Evolutionary conservation across 2,329 filamentous ascomycete genomes (phyloP), one percentile per base, ranked within the genome.

Genomic region (Catunica adiposa): DNA sequence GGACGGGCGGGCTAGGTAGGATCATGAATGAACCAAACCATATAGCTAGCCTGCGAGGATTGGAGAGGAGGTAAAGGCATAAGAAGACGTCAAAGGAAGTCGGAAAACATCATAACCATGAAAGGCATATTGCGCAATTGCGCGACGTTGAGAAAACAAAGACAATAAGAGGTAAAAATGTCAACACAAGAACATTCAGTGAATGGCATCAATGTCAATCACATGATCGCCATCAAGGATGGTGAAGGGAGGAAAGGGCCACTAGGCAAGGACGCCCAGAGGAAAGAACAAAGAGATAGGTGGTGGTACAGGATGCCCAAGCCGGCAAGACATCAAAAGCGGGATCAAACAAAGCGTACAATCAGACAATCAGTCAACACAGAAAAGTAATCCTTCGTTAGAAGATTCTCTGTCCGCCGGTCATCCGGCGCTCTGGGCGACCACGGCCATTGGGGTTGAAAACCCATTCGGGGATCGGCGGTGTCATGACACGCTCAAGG

Each of bases 381-480:
- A 25, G 26, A 22, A 15, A 20, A 20, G 3, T 14, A n/a, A 34
- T 11, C 25, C 25, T 44, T 40, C 29, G 8, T 55, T 48, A 58
- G 11, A 56, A 53, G 42, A 53, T 40, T 17, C 31, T 54, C 23
- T 37, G 50, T 14, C 34, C 26, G 26, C 47, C 26, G 37, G 46
- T 52, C 38, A 46, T 22, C 9, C 42, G 31, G 23, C 47, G 31
- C 29, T 44, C 53, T 25, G 52, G 15, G 22, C 53, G 31, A 26
- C 78, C 25, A 70, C 72, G 69, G 53, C 71, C 66, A n/a, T 75
- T 74, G 0, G 75, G 73, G 57, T 71, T 74, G 56, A 82, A 64
- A 37, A 81, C 73, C 73, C 77, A 82, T 5, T 79, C 77, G 0
- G 79, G 79, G 42, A 82, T 78, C 1, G 78, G 78, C 9, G 79